Percentiles rank a stretch among this genome's conserved stretches.
Conservation (phyloP, 208 protist genomes). For the Tritrichomonas musculus region DNA sequence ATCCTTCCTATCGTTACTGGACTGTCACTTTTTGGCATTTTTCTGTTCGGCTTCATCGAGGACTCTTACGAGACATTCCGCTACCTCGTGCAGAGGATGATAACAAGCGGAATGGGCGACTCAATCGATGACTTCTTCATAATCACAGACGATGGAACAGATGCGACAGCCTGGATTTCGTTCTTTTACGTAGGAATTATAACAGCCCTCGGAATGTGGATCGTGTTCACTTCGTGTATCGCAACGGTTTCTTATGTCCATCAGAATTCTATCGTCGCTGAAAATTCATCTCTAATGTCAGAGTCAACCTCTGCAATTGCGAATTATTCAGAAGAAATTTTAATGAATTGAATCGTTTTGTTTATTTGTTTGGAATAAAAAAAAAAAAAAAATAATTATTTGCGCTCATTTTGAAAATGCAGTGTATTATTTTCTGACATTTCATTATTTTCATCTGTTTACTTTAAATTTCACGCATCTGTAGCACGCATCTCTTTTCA, state of each 20-base stretch:
- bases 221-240: conserved; percentile 30
- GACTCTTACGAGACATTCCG: background rate
- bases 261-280: background rate
- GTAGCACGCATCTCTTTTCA: too few species aligned
- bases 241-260: background rate
- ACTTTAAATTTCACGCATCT: too few species aligned
- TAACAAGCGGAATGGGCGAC: conserved; percentile 4
- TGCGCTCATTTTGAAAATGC: too few species aligned
- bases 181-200: background rate
- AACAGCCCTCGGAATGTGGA: background rate
- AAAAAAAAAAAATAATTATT: too few species aligned
- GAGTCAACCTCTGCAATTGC: too few species aligned
- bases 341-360: too few species aligned
- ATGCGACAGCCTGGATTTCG: background rate
- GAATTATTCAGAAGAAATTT: too few species aligned
- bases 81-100: background rate
- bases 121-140: conserved; percentile 31
- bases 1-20: background rate
- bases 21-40: background rate
- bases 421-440: too few species aligned
- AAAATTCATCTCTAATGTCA: background rate
- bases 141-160: conserved; percentile 16
- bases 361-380: too few species aligned
- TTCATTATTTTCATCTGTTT: too few species aligned
- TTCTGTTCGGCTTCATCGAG: background rate